phyloP scores from a whole-genome alignment of 371 early-diverging fungal genomes.

The Furculomyces boomerangus region DNA sequence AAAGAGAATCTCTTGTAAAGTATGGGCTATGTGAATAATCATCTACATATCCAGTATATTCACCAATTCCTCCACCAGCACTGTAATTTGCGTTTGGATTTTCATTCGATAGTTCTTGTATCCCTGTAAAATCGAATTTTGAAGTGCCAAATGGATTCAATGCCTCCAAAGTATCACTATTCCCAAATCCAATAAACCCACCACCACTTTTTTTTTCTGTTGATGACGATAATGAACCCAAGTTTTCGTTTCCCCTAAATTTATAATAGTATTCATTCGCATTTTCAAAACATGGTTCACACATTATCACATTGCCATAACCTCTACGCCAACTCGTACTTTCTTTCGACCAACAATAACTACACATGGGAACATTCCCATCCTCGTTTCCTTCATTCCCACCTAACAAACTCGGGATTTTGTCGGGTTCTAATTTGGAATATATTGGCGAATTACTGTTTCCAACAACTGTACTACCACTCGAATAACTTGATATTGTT shows the following conservation, averaged over 20 bases:
- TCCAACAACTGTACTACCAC: too few species aligned
- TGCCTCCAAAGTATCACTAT: slow-evolving; percentile 9
- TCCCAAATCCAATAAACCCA: not conserved
- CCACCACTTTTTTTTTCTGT: slow-evolving; percentile 6
- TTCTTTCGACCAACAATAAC: slow-evolving; percentile 19
- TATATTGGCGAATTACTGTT: too few species aligned
- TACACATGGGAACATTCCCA: not conserved
- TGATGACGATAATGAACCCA: slow-evolving; percentile 2
- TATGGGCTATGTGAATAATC: slow-evolving; percentile 65
- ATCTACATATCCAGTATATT: slow-evolving; percentile 41
- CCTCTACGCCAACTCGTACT: slow-evolving; percentile 37
- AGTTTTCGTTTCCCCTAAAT: not conserved
- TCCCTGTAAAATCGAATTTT: not conserved
- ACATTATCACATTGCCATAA: slow-evolving; percentile 69
- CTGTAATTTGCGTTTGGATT: slow-evolving; percentile 11
- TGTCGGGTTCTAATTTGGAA: too few species aligned
- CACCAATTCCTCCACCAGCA: slow-evolving; percentile 3
- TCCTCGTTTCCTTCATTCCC: not conserved
- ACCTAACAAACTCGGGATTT: too few species aligned
- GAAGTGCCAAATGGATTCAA: slow-evolving; percentile 19
- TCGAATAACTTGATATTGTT: too few species aligned
- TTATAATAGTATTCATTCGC: too few species aligned
- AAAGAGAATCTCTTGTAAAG: slow-evolving; percentile 36
- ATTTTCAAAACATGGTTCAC: slow-evolving; percentile 51
- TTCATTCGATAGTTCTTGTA: slow-evolving; percentile 4